Evolutionary conservation across 2,329 filamentous ascomycete species (phyloP).

Genomic region (Aspergillus candidus): DNA sequence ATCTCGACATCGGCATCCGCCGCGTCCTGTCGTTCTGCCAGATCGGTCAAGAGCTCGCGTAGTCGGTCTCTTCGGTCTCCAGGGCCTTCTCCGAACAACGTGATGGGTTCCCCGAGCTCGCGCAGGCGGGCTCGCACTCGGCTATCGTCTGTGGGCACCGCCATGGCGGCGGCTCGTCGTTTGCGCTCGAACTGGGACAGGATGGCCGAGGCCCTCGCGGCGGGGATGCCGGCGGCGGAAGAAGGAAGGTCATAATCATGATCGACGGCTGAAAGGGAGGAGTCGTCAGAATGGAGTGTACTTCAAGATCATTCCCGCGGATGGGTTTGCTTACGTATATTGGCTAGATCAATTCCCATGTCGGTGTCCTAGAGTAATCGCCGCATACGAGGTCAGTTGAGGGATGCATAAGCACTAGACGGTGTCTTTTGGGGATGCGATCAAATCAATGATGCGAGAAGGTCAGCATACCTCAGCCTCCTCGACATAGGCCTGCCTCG

Average conservation of each 20-base stretch:
- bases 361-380: slow-evolving; percentile 42
- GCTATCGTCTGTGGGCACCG: slow-evolving; percentile 88
- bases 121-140: slow-evolving; percentile 75
- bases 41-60: slow-evolving; percentile 69
- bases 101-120: slow-evolving; percentile 87
- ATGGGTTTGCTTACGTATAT: slow-evolving; percentile 51
- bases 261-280: slow-evolving; percentile 53
- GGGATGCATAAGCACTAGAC: slow-evolving; percentile 2
- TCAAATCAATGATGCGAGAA: background rate
- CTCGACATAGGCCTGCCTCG: slow-evolving; percentile 90
- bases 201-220: slow-evolving; percentile 79
- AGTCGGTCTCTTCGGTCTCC: slow-evolving; percentile 81
- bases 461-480: slow-evolving; percentile 59
- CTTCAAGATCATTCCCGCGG: slow-evolving; percentile 2
- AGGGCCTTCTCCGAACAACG: slow-evolving; percentile 85
- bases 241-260: slow-evolving; percentile 77
- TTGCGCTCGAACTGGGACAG: slow-evolving; percentile 87
- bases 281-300: background rate
- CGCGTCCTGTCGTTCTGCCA: slow-evolving; percentile 56
- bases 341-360: slow-evolving; percentile 57
- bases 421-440: slow-evolving; percentile 9
- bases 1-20: slow-evolving; percentile 47
- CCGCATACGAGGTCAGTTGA: slow-evolving; percentile 16
- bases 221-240: slow-evolving; percentile 58
- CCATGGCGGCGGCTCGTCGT: slow-evolving; percentile 77